phyloP scores from a whole-genome alignment of 2,329 filamentous ascomycete genomes.

The Arthrobotrys sinensis region DNA sequence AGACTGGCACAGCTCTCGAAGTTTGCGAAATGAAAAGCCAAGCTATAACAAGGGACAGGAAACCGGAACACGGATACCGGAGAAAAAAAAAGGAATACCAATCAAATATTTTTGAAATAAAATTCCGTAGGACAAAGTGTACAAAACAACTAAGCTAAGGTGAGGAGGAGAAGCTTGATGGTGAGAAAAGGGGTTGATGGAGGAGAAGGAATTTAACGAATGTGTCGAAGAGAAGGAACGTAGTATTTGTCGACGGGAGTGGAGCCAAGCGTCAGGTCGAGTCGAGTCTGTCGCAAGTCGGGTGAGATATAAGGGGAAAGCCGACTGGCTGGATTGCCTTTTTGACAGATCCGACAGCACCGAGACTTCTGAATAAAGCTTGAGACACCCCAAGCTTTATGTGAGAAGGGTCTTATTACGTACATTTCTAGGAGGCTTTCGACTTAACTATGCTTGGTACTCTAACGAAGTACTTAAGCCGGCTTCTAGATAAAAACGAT shows the following conservation, averaged over 20 bases:
- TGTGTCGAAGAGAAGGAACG: not conserved
- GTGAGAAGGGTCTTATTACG: not conserved
- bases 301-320: constrained; percentile 7
- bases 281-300: constrained; percentile 2
- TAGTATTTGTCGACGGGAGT: too few relatives aligned
- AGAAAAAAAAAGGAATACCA: not conserved
- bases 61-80: not conserved
- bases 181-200: not conserved
- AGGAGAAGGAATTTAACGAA: not conserved
- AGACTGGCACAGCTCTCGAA: not conserved
- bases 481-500: too few relatives aligned
- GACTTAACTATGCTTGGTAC: too few relatives aligned
- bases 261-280: too few relatives aligned
- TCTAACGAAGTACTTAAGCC: too few relatives aligned
- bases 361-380: not conserved
- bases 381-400: constrained; percentile 13
- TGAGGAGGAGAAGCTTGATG: not conserved
- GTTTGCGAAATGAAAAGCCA: not conserved
- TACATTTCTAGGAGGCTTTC: not conserved
- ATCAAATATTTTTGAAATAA: not conserved
- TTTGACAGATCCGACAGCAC: not conserved
- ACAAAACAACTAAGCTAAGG: not conserved
- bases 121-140: constrained; percentile 5
- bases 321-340: constrained; percentile 1
- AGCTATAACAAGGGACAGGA: not conserved